A percentile compares a stretch with the other conserved stretches of the same genome.
Conservation (phyloP, 2,329 filamentous ascomycete species). For the Monilinia polystroma region DNA sequence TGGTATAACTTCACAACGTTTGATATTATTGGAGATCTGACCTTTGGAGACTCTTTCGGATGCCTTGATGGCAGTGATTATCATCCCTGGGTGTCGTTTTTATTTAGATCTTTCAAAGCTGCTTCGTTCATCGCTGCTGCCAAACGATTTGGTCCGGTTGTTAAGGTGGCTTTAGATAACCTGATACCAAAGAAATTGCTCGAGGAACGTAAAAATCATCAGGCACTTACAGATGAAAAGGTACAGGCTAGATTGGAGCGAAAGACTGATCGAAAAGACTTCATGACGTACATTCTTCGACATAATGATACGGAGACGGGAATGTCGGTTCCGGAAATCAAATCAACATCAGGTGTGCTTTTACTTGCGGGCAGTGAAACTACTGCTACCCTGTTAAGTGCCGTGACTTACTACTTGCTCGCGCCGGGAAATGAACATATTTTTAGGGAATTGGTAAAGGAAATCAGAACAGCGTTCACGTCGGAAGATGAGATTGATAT, state of each 20-base stretch:
- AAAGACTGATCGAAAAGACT: constrained; percentile 40
- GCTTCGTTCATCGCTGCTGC: constrained; percentile 28
- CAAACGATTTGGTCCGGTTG: constrained; percentile 26
- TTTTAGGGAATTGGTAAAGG: constrained; percentile 40
- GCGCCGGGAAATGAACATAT: constrained; percentile 34
- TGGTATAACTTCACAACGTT: constrained; percentile 43
- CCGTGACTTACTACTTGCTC: constrained; percentile 32
- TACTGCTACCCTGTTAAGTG: constrained; percentile 28
- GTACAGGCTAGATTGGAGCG: constrained; percentile 19
- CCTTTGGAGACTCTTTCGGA: constrained; percentile 45
- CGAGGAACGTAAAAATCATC: constrained; percentile 27
- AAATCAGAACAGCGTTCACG: constrained; percentile 45
- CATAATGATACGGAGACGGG: constrained; percentile 32
- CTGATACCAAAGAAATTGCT: constrained; percentile 24
- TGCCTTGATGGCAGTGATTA: constrained; percentile 37
- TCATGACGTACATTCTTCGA: constrained; percentile 36
- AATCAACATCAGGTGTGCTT: constrained; percentile 16
- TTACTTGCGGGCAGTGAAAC: constrained; percentile 27
- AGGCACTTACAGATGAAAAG: constrained; percentile 29
- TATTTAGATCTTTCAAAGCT: constrained; percentile 34
- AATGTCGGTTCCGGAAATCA: constrained; percentile 23
- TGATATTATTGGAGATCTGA: constrained; percentile 45
- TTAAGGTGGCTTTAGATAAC: constrained; percentile 11
- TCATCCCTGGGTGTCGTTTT: constrained; percentile 36
- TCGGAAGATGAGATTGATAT: constrained; percentile 44